Evolutionary conservation across 805 yeast genomes (phyloP), one percentile per base, ranked within the genome.

Genomic region (Starmerella apicola): DNA sequence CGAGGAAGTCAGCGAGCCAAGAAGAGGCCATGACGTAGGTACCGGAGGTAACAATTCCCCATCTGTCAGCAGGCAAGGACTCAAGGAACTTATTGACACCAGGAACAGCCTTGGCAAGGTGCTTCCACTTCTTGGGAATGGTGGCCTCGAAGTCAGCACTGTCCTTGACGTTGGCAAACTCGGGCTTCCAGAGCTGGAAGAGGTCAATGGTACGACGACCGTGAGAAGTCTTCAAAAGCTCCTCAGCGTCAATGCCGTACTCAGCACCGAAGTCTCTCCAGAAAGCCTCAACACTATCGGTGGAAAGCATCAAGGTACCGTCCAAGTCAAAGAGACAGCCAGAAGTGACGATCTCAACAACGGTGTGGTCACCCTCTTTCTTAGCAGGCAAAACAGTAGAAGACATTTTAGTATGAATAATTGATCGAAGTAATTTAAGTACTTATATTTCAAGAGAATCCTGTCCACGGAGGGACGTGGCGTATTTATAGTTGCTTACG

Each of bases 21-120:
- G 77, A 73, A 52, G 74, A 66, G 41, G 93, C 94, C 67, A 83
- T 69, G 27, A 73, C 77, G 48, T 70, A 67, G 42, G 86, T 78
- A 51, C 94, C 94, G 37, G 84, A 75, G 22, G 94, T 83, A 48
- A 84, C 94, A 55, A 83, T 79, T 41, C 86, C 88, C 84, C 94
- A 83, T 62, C 38, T 52, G 26, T 38, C 16, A 74, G 75, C 56
- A 65, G 66, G 60, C 18, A 55, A 52, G 16, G 55, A 48, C 27
- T 42, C 45, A 15, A 50, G 50, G 47, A 83, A 66, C 54, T 71
- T 73, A 36, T 72, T 70, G 38, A 84, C 78, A 41, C 94, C 94
- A 13, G 78, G 77, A 39, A 83, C 81, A 28, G 82, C 79, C 51
- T 66, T 70, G 45, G 88, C 86, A 53, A 68, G 66, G 55, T 78